Percentiles rank a stretch among this genome's conserved stretches.
phyloP scores from a whole-genome alignment of 1,139 yeast genomes.

The Zhuliangozyma blackwelliae region DNA sequence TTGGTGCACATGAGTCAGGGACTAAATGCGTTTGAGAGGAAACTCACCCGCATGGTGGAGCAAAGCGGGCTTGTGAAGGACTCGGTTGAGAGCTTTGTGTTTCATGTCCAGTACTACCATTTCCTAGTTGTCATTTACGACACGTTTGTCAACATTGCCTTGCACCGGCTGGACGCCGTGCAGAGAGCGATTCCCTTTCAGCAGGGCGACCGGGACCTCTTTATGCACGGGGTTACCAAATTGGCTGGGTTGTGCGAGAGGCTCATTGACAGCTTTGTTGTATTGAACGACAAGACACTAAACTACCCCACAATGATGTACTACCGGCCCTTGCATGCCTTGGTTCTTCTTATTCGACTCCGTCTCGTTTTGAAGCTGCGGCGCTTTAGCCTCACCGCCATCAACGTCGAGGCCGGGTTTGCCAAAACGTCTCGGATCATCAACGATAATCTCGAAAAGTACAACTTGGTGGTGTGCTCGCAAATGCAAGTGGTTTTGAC shows the following conservation, averaged over 20 bases:
- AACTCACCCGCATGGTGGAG: no score
- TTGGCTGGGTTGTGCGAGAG: constrained; percentile 41
- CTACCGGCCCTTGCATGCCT: constrained; percentile 53
- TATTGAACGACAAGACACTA: constrained; percentile 32
- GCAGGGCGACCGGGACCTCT: constrained; percentile 14
- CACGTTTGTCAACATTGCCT: constrained; percentile 29
- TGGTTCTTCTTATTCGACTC: constrained; percentile 44
- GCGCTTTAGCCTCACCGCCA: constrained; percentile 15
- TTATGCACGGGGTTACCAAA: constrained; percentile 33
- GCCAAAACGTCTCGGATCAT: constrained; percentile 24
- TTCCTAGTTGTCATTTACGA: constrained; percentile 47
- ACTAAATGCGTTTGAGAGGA: constrained; percentile 15
- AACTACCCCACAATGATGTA: constrained; percentile 51
- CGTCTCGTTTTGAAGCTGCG: constrained; percentile 41
- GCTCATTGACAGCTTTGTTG: constrained; percentile 41
- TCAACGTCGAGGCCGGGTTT: constrained; percentile 35
- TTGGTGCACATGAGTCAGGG: constrained; percentile 6
- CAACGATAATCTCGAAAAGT: constrained; percentile 18
- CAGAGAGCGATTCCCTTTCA: background rate
- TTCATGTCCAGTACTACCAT: constrained; percentile 43
- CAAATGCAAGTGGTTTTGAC: constrained; percentile 42
- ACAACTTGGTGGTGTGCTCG: constrained; percentile 33
- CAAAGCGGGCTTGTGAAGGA: no score
- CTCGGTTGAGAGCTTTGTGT: constrained; percentile 21
- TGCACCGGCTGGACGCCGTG: no score